Base-by-base conservation (phyloP, 78 protist species). In the Dictyostelium purpureum region DNA sequence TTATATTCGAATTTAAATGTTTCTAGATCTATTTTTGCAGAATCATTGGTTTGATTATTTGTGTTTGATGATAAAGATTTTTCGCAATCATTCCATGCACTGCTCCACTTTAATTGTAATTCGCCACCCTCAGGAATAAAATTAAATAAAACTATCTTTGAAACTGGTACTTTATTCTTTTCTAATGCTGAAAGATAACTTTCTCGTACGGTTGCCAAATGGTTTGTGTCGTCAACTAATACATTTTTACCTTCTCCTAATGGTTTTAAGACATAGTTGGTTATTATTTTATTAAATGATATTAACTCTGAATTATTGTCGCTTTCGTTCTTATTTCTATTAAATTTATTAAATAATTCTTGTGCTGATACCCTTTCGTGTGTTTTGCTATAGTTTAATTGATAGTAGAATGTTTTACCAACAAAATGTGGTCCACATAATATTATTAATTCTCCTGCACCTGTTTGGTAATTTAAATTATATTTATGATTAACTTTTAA, bases 211-310 rank as follows among this genome's bases (percentile, higher is more conserved):
- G 92, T 42, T 59, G 78, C 9, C 43, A 85, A 38, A 42, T 85
- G 92, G 33, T 85, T 85, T 2, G 73, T 73, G 42, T 85, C 92
- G 47, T 85, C 92, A 31, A 85, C 47, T 0, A 85, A 74, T 6
- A 85, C 75, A 74, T 59, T 85, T 42, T 59, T 73, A 5, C 92
- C 92, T 6, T 73, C 76, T 14, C 26, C 19, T 35, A 85, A 40
- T 40, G 10, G 0, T 33, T 73, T 70, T 10, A 85, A 12, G 7
- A 85, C 80, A 19, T 16, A 11, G 12, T 75, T 61, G 19, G 61
- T 19, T 5, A 85, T 85, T 18, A 85, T 51, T 19, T 40, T 24
- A 59, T 79, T 70, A 42, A 85, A 59, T 26, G 92, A 73, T 19
- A 73, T 12, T 65, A 19, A 28, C 10, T 26, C 16, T 14, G 24